Evolutionary conservation across 495 filamentous ascomycete genomes (phyloP).

Genomic region (Neurospora terricola): DNA sequence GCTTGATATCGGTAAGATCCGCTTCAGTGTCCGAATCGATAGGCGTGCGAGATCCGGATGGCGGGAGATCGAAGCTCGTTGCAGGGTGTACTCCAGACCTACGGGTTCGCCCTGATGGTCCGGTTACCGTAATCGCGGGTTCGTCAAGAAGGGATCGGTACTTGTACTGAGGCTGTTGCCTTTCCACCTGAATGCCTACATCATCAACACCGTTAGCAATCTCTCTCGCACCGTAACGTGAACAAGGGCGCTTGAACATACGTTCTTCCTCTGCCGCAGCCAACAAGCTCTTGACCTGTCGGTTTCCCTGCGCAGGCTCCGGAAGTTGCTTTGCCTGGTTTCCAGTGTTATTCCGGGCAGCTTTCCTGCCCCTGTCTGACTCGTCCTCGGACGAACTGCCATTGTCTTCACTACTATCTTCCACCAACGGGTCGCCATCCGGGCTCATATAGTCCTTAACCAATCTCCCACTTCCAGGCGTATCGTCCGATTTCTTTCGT

Average conservation of each 20-base stretch:
- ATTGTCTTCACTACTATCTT: slow-evolving; percentile 46
- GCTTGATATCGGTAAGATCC: slow-evolving; percentile 71
- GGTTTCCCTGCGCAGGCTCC: slow-evolving; percentile 18
- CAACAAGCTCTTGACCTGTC: slow-evolving; percentile 45
- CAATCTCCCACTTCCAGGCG: slow-evolving; percentile 48
- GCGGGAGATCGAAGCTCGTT: slow-evolving; percentile 63
- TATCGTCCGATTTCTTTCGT: slow-evolving; percentile 31
- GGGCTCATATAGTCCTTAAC: slow-evolving; percentile 59
- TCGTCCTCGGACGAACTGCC: slow-evolving; percentile 42
- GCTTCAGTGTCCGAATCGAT: slow-evolving; percentile 79
- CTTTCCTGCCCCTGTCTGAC: slow-evolving; percentile 39
- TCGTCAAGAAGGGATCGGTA: slow-evolving; percentile 50
- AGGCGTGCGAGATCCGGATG: slow-evolving; percentile 56
- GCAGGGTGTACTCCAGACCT: slow-evolving; percentile 68
- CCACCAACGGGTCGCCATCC: slow-evolving; percentile 49
- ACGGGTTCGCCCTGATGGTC: slow-evolving; percentile 43
- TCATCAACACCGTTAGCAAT: slow-evolving; percentile 7
- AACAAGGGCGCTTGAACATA: slow-evolving; percentile 33
- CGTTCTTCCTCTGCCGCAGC: slow-evolving; percentile 71
- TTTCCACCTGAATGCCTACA: slow-evolving; percentile 32
- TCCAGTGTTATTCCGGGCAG: slow-evolving; percentile 16
- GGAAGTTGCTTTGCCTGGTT: slow-evolving; percentile 20
- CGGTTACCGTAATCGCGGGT: slow-evolving; percentile 53
- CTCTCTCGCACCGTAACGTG: not conserved
- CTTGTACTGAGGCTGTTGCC: slow-evolving; percentile 25